phyloP scores from a whole-genome alignment of 176 grass and related monocot genomes.

The Puya raimondii region DNA sequence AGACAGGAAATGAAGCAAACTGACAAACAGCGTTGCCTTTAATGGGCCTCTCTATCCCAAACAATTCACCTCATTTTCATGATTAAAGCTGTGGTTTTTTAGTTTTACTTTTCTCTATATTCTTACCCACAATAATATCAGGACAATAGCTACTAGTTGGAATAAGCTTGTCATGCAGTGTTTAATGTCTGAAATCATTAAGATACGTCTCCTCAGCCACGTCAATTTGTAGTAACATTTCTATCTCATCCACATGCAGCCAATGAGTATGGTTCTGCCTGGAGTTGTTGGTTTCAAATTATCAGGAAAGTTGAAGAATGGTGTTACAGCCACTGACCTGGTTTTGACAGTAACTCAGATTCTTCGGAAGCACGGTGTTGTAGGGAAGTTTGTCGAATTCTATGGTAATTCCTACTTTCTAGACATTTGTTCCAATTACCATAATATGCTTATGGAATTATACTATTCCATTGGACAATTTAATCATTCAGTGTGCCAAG shows the following conservation, averaged over 20 bases:
- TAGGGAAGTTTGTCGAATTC: conserved; percentile 95
- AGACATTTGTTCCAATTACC: neutral
- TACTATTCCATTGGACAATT: neutral
- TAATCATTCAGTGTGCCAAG: neutral
- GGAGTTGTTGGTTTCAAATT: conserved; percentile 97
- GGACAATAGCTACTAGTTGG: too few species aligned
- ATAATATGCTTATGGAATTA: neutral
- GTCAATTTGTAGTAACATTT: conserved; percentile 9
- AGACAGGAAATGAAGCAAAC: too few species aligned
- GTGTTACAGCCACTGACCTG: conserved; percentile 93
- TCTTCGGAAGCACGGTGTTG: conserved; percentile 94
- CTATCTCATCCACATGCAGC: conserved; percentile 31
- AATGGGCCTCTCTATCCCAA: too few species aligned
- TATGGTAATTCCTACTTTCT: conserved; percentile 41
- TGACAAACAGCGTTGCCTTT: too few species aligned
- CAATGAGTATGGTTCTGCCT: conserved; percentile 98
- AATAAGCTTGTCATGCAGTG: too few species aligned
- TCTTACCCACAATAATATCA: too few species aligned
- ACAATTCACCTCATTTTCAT: too few species aligned
- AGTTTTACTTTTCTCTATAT: too few species aligned
- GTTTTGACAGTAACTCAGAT: conserved; percentile 96
- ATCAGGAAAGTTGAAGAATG: conserved; percentile 76
- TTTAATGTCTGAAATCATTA: neutral
- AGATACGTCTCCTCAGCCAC: neutral
- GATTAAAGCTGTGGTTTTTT: too few species aligned